Percentiles rank a stretch among this genome's conserved stretches.
These are phyloP conservation scores for Botrytis sinoallii DNA, from an alignment of 2,329 filamentous ascomycete species.

Conservation along the genomic window DNA sequence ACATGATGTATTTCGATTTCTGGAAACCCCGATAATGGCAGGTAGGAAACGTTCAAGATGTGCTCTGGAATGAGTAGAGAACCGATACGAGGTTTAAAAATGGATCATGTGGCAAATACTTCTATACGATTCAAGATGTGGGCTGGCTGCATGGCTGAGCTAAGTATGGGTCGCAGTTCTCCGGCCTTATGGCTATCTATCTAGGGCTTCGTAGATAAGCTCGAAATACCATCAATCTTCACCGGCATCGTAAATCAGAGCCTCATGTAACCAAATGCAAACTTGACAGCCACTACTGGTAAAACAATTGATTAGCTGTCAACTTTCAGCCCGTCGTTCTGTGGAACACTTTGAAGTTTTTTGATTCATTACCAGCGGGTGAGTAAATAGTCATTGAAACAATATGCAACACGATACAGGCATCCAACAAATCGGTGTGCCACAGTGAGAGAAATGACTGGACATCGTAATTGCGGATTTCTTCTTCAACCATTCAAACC, in stretches of 20 bases:
- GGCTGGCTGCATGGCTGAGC: neutral
- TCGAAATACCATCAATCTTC: neutral
- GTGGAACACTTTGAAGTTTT: neutral
- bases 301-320: neutral
- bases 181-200: neutral
- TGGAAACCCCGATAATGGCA: neutral
- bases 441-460: neutral
- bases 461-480: conserved; percentile 12
- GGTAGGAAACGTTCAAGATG: neutral
- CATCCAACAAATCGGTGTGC: conserved; percentile 3
- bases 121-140: neutral
- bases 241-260: neutral
- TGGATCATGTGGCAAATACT: neutral
- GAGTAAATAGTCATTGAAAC: neutral
- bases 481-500: neutral
- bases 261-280: neutral
- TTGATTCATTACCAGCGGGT: neutral
- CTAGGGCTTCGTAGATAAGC: neutral
- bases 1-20: neutral
- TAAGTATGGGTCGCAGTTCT: neutral
- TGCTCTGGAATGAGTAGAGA: neutral
- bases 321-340: neutral
- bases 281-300: neutral
- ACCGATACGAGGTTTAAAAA: neutral
- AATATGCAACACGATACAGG: conserved; percentile 4